Base-by-base conservation (phyloP, 2,329 filamentous ascomycete genomes). In the Sclerotiophoma versabilis region DNA sequence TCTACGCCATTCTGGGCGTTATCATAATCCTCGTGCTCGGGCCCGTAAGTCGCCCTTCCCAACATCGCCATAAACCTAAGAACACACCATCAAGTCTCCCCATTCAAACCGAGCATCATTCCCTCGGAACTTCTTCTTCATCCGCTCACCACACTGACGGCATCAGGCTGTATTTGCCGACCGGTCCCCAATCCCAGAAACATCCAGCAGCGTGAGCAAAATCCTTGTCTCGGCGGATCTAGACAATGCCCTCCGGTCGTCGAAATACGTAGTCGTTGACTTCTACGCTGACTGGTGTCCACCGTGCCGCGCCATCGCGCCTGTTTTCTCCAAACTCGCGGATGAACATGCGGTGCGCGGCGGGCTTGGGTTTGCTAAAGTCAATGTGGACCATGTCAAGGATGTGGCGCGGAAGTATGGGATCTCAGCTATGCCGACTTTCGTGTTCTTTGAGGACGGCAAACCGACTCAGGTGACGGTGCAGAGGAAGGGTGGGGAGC, bases 271-370 rank as follows among this genome's bases (percentile, higher is more conserved):
- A 15, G 41, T 49, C 23, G 34, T 55, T 27, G 52, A 56, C 37
- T 56, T 56, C 32, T 56, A 50, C 37, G 48, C 53, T 75, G 75
- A 57, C 83, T 57, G 82, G 81, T 83, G 82, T 66, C 80, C 80
- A 1, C 82, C 81, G 14, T 84, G 82, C 76, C 81, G 80, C 63
- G 73, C 76, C 46, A 81, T 84, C 49, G 75, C 76, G 0, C 81
- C 81, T 22, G 66, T 79, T 56, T 78, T 82, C 66, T 77, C 78
- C 38, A 75, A 81, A 60, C 75, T 83, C 58, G 80, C 80, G 57
- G 72, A 77, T 23, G 71, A 77, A 23, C 78, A 83, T 64, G 59
- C 72, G 23, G 72, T 77, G 17, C 65, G 71, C 0, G 71, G 71
- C n/a, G 71, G 71, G 32, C 72, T 83, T 19, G 75, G 72, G n/a